These are phyloP conservation scores for Acephala macrosclerotiorum DNA, from an alignment of 2,329 filamentous ascomycete genomes.

Conservation along the genomic window DNA sequence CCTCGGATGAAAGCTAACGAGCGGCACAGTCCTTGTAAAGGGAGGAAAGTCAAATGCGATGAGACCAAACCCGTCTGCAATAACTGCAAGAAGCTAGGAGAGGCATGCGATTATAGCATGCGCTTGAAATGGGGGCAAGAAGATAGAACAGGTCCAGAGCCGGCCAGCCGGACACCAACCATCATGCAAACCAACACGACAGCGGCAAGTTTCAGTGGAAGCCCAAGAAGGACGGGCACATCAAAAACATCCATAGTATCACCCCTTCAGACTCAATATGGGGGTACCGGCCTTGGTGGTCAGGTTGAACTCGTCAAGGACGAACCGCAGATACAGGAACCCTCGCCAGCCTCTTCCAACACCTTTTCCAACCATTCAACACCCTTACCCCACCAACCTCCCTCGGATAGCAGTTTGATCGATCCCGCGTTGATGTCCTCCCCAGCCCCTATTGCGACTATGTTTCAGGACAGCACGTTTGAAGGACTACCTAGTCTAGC, in stretches of 20 bases:
- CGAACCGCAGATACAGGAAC: not conserved
- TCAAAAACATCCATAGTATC: not conserved
- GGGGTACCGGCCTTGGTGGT: not conserved
- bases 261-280: not conserved
- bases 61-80: slow-evolving; percentile 77
- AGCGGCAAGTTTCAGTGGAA: not conserved
- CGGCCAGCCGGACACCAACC: slow-evolving; percentile 17
- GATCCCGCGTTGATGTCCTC: not conserved
- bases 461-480: not conserved
- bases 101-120: slow-evolving; percentile 82
- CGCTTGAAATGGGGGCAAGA: slow-evolving; percentile 76
- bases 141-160: slow-evolving; percentile 54
- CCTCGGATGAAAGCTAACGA: slow-evolving; percentile 14
- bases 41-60: slow-evolving; percentile 81
- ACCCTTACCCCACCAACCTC: not conserved
- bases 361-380: not conserved
- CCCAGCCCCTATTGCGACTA: not conserved
- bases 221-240: not conserved
- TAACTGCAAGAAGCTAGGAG: slow-evolving; percentile 76
- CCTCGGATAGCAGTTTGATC: not conserved
- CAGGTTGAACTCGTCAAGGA: not conserved
- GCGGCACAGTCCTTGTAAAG: slow-evolving; percentile 77
- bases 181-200: slow-evolving; percentile 27
- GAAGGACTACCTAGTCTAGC: not conserved
- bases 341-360: not conserved